Evolutionary conservation across 495 filamentous ascomycete genomes (phyloP).

Genomic region (Collariella sp.): DNA sequence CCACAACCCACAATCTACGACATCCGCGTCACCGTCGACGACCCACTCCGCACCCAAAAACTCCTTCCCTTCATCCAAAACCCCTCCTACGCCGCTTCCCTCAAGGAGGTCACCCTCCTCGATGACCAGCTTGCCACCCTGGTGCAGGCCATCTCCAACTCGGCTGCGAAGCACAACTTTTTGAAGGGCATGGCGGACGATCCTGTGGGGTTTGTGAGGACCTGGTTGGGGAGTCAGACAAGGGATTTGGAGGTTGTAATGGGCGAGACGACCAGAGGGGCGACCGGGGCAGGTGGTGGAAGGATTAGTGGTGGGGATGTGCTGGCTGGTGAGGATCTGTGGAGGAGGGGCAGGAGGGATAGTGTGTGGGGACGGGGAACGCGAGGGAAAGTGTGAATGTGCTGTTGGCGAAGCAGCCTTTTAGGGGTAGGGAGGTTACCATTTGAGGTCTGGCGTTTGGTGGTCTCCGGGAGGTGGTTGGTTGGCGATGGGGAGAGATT

Average conservation of each 20-base stretch:
- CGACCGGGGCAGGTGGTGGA: conserved; percentile 45
- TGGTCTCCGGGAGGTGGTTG: not conserved
- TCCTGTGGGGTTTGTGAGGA: conserved; percentile 68
- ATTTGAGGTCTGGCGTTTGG: not conserved
- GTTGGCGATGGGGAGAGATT: not conserved
- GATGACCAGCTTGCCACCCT: conserved; percentile 80
- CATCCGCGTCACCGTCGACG: conserved; percentile 73
- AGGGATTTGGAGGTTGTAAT: conserved; percentile 83
- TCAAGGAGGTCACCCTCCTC: conserved; percentile 60
- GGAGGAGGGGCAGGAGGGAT: conserved; percentile 43
- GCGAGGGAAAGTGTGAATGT: conserved; percentile 50
- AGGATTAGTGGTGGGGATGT: too few species aligned
- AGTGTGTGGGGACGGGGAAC: conserved; percentile 47
- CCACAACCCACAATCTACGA: conserved; percentile 75
- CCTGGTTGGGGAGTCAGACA: conserved; percentile 82
- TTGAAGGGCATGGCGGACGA: conserved; percentile 66
- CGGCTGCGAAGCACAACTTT: conserved; percentile 80
- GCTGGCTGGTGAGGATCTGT: too few species aligned
- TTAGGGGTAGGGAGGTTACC: not conserved
- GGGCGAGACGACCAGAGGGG: conserved; percentile 68
- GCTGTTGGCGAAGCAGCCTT: conserved; percentile 36
- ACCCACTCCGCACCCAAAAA: conserved; percentile 58
- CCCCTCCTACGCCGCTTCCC: conserved; percentile 47
- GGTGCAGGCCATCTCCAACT: conserved; percentile 65
- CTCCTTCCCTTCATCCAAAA: conserved; percentile 52